Conservation (phyloP, 2,329 filamentous ascomycete species). For the Xylariales sp. region DNA sequence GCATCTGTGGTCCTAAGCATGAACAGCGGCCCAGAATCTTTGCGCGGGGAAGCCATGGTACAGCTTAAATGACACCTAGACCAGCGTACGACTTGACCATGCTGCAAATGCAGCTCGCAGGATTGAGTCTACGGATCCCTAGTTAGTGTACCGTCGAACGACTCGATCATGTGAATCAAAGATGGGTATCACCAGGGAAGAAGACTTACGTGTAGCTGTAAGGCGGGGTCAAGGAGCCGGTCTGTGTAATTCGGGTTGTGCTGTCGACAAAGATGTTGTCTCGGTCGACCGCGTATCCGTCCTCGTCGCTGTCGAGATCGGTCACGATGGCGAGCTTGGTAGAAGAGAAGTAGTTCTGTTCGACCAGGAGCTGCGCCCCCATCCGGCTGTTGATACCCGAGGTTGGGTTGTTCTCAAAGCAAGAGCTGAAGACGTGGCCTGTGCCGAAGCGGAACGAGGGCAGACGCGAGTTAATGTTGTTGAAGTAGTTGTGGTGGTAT, state of each 20-base stretch:
- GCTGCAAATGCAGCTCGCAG: conserved; percentile 41
- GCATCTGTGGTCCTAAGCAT: too few relatives aligned
- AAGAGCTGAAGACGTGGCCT: conserved; percentile 68
- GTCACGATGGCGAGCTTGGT: conserved; percentile 56
- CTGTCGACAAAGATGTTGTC: conserved; percentile 59
- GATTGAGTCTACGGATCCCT: conserved; percentile 28
- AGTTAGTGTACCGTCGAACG: conserved; percentile 3
- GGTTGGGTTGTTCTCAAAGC: conserved; percentile 56
- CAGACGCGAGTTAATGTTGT: conserved; percentile 71
- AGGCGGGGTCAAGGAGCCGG: conserved; percentile 49
- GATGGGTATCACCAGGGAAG: background rate
- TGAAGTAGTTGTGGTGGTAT: conserved; percentile 74
- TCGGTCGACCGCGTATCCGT: conserved; percentile 57
- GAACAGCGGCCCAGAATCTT: too few relatives aligned
- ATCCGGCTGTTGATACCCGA: conserved; percentile 65
- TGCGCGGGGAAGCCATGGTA: too few relatives aligned
- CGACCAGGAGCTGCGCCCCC: conserved; percentile 63
- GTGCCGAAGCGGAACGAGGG: conserved; percentile 75
- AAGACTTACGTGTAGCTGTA: conserved; percentile 53
- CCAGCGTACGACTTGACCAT: conserved; percentile 40
- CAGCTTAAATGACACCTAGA: conserved; percentile 21
- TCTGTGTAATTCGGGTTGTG: conserved; percentile 51
- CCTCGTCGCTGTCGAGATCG: conserved; percentile 58
- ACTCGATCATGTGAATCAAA: background rate
- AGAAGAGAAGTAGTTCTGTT: conserved; percentile 61